A percentile compares a stretch with the other conserved stretches of the same genome.
Evolutionary conservation across 129 eudicot species (phyloP).

Genomic region (Helichrysum umbraculigerum): DNA sequence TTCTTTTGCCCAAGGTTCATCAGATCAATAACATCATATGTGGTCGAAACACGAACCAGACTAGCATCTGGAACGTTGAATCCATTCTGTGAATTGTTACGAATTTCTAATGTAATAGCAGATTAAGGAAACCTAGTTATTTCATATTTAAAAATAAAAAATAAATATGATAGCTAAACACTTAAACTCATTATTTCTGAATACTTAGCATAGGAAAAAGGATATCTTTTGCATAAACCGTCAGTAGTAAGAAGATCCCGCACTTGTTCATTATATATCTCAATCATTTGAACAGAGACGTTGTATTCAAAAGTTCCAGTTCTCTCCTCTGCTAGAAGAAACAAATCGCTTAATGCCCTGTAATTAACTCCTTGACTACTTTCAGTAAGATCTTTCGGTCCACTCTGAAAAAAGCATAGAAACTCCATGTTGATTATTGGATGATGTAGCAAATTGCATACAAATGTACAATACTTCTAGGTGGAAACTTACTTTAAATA

Average conservation of each 20-base stretch:
- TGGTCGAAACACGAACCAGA: slow-evolving; percentile 74
- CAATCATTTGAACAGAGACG: slow-evolving; percentile 95
- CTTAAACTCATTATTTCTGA: background rate
- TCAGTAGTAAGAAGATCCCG: slow-evolving; percentile 82
- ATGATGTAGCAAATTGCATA: background rate
- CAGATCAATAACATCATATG: slow-evolving; percentile 78
- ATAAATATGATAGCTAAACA: background rate
- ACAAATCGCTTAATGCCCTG: slow-evolving; percentile 81
- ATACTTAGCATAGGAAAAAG: slow-evolving; percentile 27
- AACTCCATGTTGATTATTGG: background rate
- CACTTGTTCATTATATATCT: slow-evolving; percentile 97
- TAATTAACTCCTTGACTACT: slow-evolving; percentile 84
- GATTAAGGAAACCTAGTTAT: slow-evolving; percentile 38
- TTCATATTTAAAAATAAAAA: background rate
- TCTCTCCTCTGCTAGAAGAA: slow-evolving; percentile 79
- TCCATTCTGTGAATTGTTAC: slow-evolving; percentile 88
- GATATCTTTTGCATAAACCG: slow-evolving; percentile 85
- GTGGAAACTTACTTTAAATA: background rate
- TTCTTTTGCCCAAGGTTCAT: slow-evolving; percentile 84
- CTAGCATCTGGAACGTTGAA: slow-evolving; percentile 90
- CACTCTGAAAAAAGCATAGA: slow-evolving; percentile 49
- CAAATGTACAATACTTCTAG: background rate
- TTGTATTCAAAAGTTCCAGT: slow-evolving; percentile 72
- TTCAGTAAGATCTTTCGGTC: slow-evolving; percentile 88
- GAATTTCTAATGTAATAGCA: slow-evolving; percentile 77